Base-by-base conservation (phyloP, 768 basidiomycete species). In the Kwoniella bestiolae region DNA sequence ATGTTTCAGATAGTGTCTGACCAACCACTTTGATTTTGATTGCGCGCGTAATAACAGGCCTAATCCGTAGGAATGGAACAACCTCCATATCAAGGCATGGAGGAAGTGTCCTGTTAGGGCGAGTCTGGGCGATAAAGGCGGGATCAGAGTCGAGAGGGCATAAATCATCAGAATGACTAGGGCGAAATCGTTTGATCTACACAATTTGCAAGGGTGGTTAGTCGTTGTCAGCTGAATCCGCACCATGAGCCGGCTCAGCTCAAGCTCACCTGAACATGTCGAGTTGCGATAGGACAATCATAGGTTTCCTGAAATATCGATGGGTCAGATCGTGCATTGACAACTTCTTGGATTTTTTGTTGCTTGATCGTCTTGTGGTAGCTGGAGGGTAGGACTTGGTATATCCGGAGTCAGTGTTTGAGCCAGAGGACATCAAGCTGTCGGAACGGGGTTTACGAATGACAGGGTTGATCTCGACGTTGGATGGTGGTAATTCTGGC, bases 1-100 rank as follows among this genome's bases (percentile, higher is more conserved):
- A 75, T 97, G 88, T 84, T 95, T 93, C 73, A 96, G 82, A 78
- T 90, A 98, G 80, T 99, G 96, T 69, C 92, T 83, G 28, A 98
- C 96, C 41, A 97, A 82, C 83, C 90, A 96, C 80, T 94, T 94
- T 79, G 82, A 86, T 79, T 88, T 85, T 70, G 90, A 89, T 81
- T 99, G 96, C 1, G 89, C 91, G 23, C 87, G 87, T 44, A 99
- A 84, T 18, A 95, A 83, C 41, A 89, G 81, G 0, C 96, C 96
- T 16, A 98, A 85, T 0, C 90, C 94, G 68, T 94, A 86, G 32
- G 89, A 90, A 80, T 97, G 92, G 82, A 96, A 88, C 47, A 89
- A 78, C 56, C 90, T 87, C 95, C 96, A 99, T 1, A 83, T 76
- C 11, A 93, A 82, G 0, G 96, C 91, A 71, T 99, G 94, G 0